Conservation (phyloP, 2,329 filamentous ascomycete genomes). For the Arachnomyces sp. region DNA sequence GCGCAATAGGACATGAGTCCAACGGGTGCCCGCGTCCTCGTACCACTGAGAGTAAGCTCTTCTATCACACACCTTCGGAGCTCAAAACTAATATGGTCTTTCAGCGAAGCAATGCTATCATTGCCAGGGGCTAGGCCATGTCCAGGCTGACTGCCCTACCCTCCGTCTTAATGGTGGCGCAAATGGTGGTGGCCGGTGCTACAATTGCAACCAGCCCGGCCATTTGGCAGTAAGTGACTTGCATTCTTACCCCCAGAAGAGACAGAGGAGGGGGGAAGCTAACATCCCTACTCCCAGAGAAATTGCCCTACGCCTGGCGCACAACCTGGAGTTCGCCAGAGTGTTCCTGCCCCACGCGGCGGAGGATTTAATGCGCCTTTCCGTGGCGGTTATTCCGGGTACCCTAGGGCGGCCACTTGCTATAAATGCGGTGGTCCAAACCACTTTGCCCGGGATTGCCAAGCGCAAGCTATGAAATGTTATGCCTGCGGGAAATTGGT, state of each 20-base stretch:
- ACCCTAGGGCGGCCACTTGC: conserved; percentile 52
- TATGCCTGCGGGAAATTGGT: conserved; percentile 88
- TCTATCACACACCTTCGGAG: background rate
- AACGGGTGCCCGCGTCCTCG: conserved; percentile 94
- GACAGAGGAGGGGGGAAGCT: too few relatives aligned
- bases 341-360: conserved; percentile 55
- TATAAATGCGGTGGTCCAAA: conserved; percentile 78
- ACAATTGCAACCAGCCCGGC: conserved; percentile 88
- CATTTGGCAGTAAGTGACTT: conserved; percentile 69
- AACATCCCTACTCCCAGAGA: conserved; percentile 45
- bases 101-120: conserved; percentile 98
- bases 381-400: conserved; percentile 64
- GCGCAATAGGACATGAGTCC: conserved; percentile 72
- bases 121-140: conserved; percentile 95
- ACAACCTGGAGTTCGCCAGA: conserved; percentile 51
- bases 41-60: conserved; percentile 72
- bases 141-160: conserved; percentile 97
- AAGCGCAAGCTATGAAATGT: conserved; percentile 97
- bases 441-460: conserved; percentile 97
- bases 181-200: conserved; percentile 74
- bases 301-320: conserved; percentile 71
- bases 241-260: background rate
- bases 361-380: conserved; percentile 55
- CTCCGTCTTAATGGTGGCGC: conserved; percentile 77
- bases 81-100: conserved; percentile 6